A percentile compares a stretch with the other conserved stretches of the same genome.
These are phyloP conservation scores for Nakaseomyces sp. DNA, from an alignment of 1,139 yeast genomes.

Conservation along the genomic window DNA sequence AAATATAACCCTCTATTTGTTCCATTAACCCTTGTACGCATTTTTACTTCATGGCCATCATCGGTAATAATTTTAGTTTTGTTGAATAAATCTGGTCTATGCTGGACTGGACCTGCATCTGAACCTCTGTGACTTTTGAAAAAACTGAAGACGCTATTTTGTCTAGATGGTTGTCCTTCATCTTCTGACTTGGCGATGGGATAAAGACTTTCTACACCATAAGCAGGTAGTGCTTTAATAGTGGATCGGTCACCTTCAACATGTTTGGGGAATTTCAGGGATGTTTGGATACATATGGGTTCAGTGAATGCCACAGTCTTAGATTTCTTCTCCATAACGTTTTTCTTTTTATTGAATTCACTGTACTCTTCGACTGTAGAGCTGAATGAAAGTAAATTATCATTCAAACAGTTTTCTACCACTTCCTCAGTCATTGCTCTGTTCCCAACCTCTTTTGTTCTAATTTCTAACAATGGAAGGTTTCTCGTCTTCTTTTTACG, in stretches of 20 bases:
- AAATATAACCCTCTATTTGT: slow-evolving; percentile 44
- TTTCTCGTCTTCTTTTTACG: slow-evolving; percentile 41
- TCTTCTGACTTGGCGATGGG: slow-evolving; percentile 2
- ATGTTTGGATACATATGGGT: slow-evolving; percentile 23
- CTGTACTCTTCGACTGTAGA: slow-evolving; percentile 33
- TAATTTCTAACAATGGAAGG: slow-evolving; percentile 53
- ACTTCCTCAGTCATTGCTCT: slow-evolving; percentile 53
- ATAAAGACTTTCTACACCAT: slow-evolving; percentile 24
- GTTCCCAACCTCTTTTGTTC: slow-evolving; percentile 41
- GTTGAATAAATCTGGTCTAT: background rate
- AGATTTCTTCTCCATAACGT: slow-evolving; percentile 3
- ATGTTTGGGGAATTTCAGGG: slow-evolving; percentile 22
- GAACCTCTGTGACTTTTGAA: slow-evolving; percentile 3
- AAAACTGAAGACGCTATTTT: slow-evolving; percentile 8
- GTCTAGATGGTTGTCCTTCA: slow-evolving; percentile 4
- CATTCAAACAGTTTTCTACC: slow-evolving; percentile 49
- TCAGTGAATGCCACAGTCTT: slow-evolving; percentile 25
- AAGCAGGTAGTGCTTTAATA: slow-evolving; percentile 18
- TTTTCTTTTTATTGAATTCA: slow-evolving; percentile 1
- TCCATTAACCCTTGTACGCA: slow-evolving; percentile 16
- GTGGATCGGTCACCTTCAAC: slow-evolving; percentile 11
- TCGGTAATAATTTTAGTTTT: slow-evolving; percentile 9
- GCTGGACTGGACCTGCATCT: background rate
- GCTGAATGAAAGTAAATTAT: slow-evolving; percentile 52
- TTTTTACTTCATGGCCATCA: slow-evolving; percentile 13